These are phyloP conservation scores for Entomortierella parvispora DNA, from an alignment of 192 early-diverging fungal species.

Conservation along the genomic window DNA sequence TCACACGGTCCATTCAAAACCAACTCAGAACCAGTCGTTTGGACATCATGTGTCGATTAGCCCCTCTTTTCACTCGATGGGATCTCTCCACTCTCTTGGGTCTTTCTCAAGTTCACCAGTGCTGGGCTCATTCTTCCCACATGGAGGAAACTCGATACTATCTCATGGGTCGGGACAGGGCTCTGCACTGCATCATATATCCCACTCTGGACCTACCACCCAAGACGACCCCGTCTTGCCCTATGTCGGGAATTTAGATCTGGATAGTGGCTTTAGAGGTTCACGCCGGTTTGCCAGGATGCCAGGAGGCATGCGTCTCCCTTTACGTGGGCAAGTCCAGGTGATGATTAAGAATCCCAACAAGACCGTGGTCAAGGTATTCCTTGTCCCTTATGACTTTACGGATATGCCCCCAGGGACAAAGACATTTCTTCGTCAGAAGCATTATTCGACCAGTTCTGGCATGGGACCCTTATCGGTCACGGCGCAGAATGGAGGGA, in stretches of 20 bases:
- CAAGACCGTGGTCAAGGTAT: constrained; percentile 82
- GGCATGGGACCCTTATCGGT: constrained; percentile 21
- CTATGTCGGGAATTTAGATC: constrained; percentile 81
- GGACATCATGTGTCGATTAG: constrained; percentile 13
- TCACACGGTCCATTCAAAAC: constrained; percentile 1
- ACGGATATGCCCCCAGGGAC: constrained; percentile 72
- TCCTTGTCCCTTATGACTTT: constrained; percentile 83
- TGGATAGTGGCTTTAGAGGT: constrained; percentile 60
- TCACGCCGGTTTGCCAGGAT: constrained; percentile 49
- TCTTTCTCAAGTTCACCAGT: constrained; percentile 33
- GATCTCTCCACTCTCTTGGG: constrained; percentile 6
- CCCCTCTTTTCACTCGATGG: constrained; percentile 19
- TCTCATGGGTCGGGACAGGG: constrained; percentile 13
- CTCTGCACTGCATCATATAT: constrained; percentile 3
- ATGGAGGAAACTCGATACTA: background rate
- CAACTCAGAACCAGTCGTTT: background rate
- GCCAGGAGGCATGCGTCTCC: constrained; percentile 72
- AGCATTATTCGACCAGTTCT: constrained; percentile 65
- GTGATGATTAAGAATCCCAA: constrained; percentile 85
- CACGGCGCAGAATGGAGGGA: constrained; percentile 25
- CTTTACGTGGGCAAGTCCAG: constrained; percentile 78
- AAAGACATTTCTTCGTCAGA: constrained; percentile 87
- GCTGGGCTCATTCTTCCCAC: constrained; percentile 1
- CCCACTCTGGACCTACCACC: constrained; percentile 8
- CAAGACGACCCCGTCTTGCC: constrained; percentile 69